phyloP scores from a whole-genome alignment of 2,329 filamentous ascomycete species.

The Colletotrichum tropicale region DNA sequence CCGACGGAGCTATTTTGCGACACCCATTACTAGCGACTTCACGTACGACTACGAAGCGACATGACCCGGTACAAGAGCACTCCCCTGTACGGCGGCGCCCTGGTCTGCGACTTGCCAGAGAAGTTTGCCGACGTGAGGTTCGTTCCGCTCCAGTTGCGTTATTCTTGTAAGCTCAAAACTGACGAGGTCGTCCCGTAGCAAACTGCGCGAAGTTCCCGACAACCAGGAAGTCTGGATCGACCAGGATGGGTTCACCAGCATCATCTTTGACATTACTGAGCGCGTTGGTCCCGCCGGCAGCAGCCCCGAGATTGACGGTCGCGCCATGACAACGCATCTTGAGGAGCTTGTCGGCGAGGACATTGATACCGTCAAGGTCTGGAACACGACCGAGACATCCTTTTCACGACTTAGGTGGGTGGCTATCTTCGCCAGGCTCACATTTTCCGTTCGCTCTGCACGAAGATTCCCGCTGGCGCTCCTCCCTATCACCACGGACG shows the following conservation, averaged over 20 bases:
- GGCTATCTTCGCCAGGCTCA: not conserved
- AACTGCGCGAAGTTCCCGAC: constrained; percentile 77
- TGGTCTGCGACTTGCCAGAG: constrained; percentile 69
- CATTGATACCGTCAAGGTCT: constrained; percentile 67
- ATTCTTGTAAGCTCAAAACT: not conserved
- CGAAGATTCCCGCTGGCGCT: not conserved
- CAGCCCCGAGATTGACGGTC: constrained; percentile 67
- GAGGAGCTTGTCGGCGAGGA: constrained; percentile 72
- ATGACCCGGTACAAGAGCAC: constrained; percentile 63
- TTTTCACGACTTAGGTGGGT: constrained; percentile 61
- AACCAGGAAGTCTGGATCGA: constrained; percentile 95
- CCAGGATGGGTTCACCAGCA: constrained; percentile 79
- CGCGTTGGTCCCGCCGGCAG: constrained; percentile 66
- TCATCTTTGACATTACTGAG: constrained; percentile 91
- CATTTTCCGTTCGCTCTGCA: not conserved
- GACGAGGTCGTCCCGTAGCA: constrained; percentile 47
- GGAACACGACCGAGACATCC: constrained; percentile 66
- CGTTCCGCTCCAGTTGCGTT: constrained; percentile 10
- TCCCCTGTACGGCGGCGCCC: constrained; percentile 74
- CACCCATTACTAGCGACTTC: not conserved
- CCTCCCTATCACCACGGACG: not conserved
- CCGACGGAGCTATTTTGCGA: not conserved
- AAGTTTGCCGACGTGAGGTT: constrained; percentile 78
- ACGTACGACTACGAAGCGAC: not conserved
- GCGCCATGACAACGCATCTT: constrained; percentile 71